A percentile compares a stretch with the other conserved stretches of the same genome.
Evolutionary conservation across 2,329 filamentous ascomycete genomes (phyloP).

Genomic region (Colletotrichum coccodes): DNA sequence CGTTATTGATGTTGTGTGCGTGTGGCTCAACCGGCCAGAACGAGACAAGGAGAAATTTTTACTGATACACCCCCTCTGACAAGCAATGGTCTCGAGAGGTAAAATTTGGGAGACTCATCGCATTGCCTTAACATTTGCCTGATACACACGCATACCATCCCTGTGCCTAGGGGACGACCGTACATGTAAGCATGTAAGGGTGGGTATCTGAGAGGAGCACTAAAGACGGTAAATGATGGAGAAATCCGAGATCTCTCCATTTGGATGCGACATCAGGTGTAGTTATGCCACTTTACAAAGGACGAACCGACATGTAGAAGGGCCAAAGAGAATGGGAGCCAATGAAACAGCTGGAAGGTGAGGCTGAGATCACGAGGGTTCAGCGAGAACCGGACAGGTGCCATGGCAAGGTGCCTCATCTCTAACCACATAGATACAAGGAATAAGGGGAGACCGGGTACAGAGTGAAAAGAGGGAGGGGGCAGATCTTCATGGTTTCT

Average conservation of each 20-base stretch:
- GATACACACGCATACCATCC: not conserved
- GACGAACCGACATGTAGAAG: not conserved
- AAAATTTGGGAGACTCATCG: not conserved
- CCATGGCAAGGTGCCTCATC: not conserved
- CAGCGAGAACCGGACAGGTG: not conserved
- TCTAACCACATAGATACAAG: not conserved
- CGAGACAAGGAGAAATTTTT: not conserved
- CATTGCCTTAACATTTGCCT: not conserved
- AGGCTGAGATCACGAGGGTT: slow-evolving; percentile 8
- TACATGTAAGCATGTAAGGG: too few relatives aligned
- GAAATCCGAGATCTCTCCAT: not conserved
- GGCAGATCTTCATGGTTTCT: not conserved
- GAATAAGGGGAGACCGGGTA: too few relatives aligned
- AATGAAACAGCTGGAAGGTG: not conserved
- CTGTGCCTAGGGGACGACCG: not conserved
- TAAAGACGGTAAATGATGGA: not conserved
- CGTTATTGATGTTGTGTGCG: not conserved
- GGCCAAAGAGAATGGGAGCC: not conserved
- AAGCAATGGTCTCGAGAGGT: not conserved
- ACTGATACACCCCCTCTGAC: not conserved
- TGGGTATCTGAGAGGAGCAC: not conserved
- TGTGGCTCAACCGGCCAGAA: not conserved
- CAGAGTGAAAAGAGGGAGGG: not conserved
- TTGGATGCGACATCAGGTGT: too few relatives aligned
- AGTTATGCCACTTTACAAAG: not conserved